Conservation (phyloP, 129 eudicot genomes). For the Erigeron canadensis region DNA sequence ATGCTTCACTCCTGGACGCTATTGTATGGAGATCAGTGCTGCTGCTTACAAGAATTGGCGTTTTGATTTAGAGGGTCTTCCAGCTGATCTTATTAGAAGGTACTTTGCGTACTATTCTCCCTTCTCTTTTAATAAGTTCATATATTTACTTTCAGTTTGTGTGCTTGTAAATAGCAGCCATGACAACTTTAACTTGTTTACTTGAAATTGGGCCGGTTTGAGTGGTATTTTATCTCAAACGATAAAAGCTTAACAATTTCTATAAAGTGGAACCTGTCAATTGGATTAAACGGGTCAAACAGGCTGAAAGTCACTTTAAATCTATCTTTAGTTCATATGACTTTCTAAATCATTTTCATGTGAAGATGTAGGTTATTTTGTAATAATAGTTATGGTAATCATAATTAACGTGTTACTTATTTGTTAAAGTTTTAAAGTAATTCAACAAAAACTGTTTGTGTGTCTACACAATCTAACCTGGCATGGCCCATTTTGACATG, state of each 20-base stretch:
- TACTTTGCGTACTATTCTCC: constrained; percentile 10
- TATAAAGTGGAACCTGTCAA: not conserved
- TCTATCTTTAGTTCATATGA: not conserved
- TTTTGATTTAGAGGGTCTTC: constrained; percentile 89
- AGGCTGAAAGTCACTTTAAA: not conserved
- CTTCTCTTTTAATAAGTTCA: not conserved
- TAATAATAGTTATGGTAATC: not conserved
- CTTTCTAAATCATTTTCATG: not conserved
- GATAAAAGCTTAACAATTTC: not conserved
- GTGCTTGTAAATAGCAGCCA: not conserved
- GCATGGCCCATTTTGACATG: not conserved
- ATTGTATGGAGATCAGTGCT: constrained; percentile 88
- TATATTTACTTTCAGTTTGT: not conserved
- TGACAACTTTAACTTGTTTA: not conserved
- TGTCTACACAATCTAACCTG: not conserved
- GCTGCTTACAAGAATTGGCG: constrained; percentile 91
- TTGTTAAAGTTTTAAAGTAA: not conserved
- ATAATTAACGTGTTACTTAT: not conserved
- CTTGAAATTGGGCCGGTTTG: not conserved
- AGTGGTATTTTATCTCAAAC: not conserved
- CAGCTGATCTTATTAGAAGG: constrained; percentile 92
- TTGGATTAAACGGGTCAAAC: not conserved
- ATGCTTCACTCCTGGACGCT: constrained; percentile 93
- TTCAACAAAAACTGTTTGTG: not conserved
- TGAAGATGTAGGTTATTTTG: not conserved